Base-by-base conservation (phyloP, 2,329 filamentous ascomycete genomes). In the Colletotrichum sp. region DNA sequence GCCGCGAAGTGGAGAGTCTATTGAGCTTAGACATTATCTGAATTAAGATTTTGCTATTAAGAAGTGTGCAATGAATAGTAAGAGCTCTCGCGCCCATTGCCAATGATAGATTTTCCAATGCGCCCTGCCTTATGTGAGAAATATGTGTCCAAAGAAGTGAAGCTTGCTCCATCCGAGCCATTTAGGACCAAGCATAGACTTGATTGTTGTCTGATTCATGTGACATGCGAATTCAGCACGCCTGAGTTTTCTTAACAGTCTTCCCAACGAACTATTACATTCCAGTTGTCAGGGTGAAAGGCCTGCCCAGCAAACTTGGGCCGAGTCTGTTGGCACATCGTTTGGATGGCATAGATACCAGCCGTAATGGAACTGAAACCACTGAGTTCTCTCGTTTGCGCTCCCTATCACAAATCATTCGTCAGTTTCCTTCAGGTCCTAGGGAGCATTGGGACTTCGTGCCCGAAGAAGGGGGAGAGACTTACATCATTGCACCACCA, bases 401-500 rank as follows among this genome's bases (percentile, higher is more conserved):
- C 13, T 3, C 18, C 18, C 55, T 59, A 1, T 4, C 6, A 30
- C 8, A 59, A 4, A 21, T 24, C n/a, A 52, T 52, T 6, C n/a
- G 3, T 52, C n/a, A 52, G 10, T 1, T 0, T 12, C 7, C 8
- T 52, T 52, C 24, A 59, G 13, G 24, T 59, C 9, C 1, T 5
- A 12, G 0, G 15, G 12, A 5, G 21, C 1, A 26, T 7, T 26
- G 2, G 16, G 55, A 4, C 1, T 7, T 59, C 15, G 6, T 12
- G 9, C 3, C 3, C 15, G 10, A 10, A 16, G 4, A 28, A 59
- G 34, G 8, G 3, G 21, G 62, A 30, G 34, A 26, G 30, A 57
- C 64, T 67, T 24, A 67, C 64, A 26, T 70, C 68, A 9, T 70
- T 70, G 15, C 68, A 70, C 32, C 57, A 70, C 68, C 68, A 70